Conservation (phyloP, 2,329 filamentous ascomycete species). For the Sphaerulina populicola region DNA sequence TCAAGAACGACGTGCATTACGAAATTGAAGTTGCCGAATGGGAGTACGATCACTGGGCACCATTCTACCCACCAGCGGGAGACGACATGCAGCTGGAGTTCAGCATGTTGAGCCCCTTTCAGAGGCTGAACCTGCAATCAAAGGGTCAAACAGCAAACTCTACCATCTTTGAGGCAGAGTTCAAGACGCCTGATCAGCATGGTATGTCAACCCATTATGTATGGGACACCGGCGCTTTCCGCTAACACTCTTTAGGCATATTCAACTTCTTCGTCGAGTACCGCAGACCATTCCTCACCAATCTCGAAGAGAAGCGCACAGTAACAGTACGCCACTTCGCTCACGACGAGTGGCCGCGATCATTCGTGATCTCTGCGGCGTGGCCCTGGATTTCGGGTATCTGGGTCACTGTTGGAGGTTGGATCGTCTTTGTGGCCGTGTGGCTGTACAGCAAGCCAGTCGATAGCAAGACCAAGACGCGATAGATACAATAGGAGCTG, state of each 20-base stretch:
- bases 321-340: constrained; percentile 94
- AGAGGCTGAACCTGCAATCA: constrained; percentile 66
- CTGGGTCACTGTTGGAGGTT: constrained; percentile 72
- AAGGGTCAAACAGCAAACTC: constrained; percentile 51
- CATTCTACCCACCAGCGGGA: constrained; percentile 59
- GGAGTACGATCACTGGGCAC: constrained; percentile 60
- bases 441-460: constrained; percentile 73
- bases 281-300: constrained; percentile 84
- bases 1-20: constrained; percentile 92
- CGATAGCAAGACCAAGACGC: constrained; percentile 31
- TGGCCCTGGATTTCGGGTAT: constrained; percentile 94
- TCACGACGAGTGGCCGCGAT: constrained; percentile 91
- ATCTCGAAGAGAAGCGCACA: constrained; percentile 85
- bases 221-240: too few species aligned
- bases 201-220: constrained; percentile 40
- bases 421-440: constrained; percentile 72
- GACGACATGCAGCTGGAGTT: constrained; percentile 91
- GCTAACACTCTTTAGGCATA: constrained; percentile 43
- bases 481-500: constrained; percentile 2
- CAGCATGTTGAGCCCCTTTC: constrained; percentile 96
- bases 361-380: constrained; percentile 78
- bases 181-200: constrained; percentile 89
- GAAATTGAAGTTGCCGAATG: constrained; percentile 85
- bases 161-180: constrained; percentile 64
- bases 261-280: constrained; percentile 98